Conservation (phyloP, 2,329 filamentous ascomycete species). For the Aspergillus arachidicola region DNA sequence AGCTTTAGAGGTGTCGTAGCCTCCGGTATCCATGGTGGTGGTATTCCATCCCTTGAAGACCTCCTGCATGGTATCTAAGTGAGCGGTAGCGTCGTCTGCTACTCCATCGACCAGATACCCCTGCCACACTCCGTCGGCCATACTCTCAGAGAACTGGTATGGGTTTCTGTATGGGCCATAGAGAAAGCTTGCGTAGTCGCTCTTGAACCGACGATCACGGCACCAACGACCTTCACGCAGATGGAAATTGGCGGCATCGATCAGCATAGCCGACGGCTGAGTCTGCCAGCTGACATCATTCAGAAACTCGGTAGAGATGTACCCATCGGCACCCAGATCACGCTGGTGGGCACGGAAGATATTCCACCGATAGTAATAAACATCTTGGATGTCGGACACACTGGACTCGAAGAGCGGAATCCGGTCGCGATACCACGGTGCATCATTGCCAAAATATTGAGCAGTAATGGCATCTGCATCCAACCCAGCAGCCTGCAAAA, state of each 20-base stretch:
- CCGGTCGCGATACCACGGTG: constrained; percentile 21
- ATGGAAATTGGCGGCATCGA: constrained; percentile 50
- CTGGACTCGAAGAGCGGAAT: constrained; percentile 23
- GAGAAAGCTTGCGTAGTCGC: constrained; percentile 49
- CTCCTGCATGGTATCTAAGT: constrained; percentile 30
- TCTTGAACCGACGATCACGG: constrained; percentile 47
- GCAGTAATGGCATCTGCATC: constrained; percentile 8
- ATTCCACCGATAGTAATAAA: constrained; percentile 52
- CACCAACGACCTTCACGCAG: constrained; percentile 49
- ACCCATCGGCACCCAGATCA: constrained; percentile 45
- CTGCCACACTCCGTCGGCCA: constrained; percentile 43
- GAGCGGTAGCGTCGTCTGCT: constrained; percentile 30
- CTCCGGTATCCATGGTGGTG: constrained; percentile 40
- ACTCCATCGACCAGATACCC: constrained; percentile 48
- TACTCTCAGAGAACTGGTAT: constrained; percentile 49
- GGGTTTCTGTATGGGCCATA: constrained; percentile 43
- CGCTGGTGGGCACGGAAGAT: constrained; percentile 50
- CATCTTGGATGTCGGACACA: constrained; percentile 30
- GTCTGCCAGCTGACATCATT: constrained; percentile 47
- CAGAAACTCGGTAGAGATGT: constrained; percentile 50
- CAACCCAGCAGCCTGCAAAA: not conserved
- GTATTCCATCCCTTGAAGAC: constrained; percentile 30
- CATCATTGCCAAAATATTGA: constrained; percentile 22
- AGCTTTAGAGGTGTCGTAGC: constrained; percentile 42
- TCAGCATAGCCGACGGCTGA: constrained; percentile 46